These are phyloP conservation scores for Emiliania huxleyi DNA, from an alignment of 78 protist species.

Conservation along the genomic window DNA sequence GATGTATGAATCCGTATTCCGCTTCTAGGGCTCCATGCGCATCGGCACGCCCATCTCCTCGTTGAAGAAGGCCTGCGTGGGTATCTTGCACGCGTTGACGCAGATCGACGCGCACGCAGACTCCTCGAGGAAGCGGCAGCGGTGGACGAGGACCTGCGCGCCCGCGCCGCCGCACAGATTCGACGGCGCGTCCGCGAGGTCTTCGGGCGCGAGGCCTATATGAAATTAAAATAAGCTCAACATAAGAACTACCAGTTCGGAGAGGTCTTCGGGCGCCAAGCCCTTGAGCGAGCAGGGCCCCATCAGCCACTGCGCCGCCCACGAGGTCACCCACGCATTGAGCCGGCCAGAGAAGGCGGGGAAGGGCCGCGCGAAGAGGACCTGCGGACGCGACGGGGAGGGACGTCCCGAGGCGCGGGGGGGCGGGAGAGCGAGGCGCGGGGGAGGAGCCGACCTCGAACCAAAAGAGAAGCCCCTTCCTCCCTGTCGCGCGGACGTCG, in stretches of 20 bases:
- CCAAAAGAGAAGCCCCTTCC: too few species aligned
- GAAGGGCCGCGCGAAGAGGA: neutral
- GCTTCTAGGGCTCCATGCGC: too few species aligned
- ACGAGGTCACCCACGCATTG: neutral
- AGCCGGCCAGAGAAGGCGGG: neutral
- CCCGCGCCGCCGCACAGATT: neutral
- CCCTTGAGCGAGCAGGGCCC: neutral
- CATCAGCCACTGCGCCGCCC: neutral
- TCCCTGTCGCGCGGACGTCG: too few species aligned
- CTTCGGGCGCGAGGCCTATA: too few species aligned
- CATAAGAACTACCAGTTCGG: neutral
- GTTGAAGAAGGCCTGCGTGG: neutral
- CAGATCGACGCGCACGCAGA: neutral
- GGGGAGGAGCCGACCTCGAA: too few species aligned
- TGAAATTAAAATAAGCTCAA: too few species aligned
- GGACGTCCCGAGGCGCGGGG: too few species aligned
- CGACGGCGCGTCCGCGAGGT: too few species aligned
- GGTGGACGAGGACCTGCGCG: neutral
- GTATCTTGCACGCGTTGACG: constrained; percentile 7
- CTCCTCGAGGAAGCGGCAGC: neutral
- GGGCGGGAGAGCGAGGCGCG: too few species aligned
- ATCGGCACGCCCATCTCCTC: neutral
- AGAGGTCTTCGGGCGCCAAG: neutral
- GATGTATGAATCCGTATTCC: too few species aligned
- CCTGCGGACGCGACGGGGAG: too few species aligned